These are phyloP conservation scores for Talaromyces sp. DNA, from an alignment of 2,329 filamentous ascomycete species.

Conservation along the genomic window DNA sequence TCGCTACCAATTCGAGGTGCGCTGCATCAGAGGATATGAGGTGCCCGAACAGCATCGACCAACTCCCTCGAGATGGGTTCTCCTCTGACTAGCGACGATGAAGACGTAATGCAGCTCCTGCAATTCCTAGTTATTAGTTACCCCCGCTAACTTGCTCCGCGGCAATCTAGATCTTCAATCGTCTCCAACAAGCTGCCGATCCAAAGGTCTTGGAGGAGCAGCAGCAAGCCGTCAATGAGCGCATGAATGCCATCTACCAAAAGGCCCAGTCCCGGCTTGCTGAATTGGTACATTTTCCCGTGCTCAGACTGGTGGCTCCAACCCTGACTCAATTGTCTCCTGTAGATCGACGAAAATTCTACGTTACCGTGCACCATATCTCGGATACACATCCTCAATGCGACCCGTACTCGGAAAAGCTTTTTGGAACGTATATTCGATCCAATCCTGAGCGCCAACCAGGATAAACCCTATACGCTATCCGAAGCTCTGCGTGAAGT, in stretches of 20 bases:
- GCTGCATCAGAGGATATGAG: background rate
- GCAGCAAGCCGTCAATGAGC: slow-evolving; percentile 57
- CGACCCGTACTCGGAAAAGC: slow-evolving; percentile 71
- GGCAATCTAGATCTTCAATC: slow-evolving; percentile 29
- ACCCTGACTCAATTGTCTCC: background rate
- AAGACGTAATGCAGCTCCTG: slow-evolving; percentile 26
- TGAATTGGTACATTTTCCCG: slow-evolving; percentile 54
- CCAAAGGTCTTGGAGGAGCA: slow-evolving; percentile 56
- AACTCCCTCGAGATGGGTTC: slow-evolving; percentile 38
- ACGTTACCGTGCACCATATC: slow-evolving; percentile 84
- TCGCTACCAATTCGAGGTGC: background rate
- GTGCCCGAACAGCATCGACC: background rate
- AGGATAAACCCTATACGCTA: slow-evolving; percentile 67
- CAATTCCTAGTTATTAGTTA: background rate
- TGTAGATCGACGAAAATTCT: slow-evolving; percentile 72
- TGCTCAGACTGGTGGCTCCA: background rate
- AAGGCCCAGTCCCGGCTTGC: slow-evolving; percentile 60
- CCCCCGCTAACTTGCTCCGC: background rate
- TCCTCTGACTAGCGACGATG: slow-evolving; percentile 37
- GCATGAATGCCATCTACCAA: slow-evolving; percentile 54
- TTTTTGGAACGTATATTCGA: slow-evolving; percentile 81
- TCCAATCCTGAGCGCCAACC: slow-evolving; percentile 67
- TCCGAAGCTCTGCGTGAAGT: slow-evolving; percentile 73
- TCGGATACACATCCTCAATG: slow-evolving; percentile 77
- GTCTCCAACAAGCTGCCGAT: slow-evolving; percentile 50